A percentile compares a stretch with the other conserved stretches of the same genome.
Conservation (phyloP, 768 basidiomycete genomes). For the Mycena galericulata region DNA sequence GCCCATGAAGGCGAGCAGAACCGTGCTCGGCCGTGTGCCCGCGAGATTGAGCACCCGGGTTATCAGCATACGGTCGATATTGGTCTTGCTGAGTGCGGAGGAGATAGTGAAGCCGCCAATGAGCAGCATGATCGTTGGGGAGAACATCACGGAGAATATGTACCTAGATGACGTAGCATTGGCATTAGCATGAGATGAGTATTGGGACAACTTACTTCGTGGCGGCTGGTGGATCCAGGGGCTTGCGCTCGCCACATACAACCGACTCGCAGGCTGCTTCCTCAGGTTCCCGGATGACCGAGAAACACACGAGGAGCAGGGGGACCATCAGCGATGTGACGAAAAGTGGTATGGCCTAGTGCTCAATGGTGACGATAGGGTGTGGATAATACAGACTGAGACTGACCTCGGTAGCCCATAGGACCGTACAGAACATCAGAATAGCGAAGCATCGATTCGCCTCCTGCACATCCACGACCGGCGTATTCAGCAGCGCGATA, state of each 20-base stretch:
- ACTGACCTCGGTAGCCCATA: conserved; percentile 96
- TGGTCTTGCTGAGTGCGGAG: conserved; percentile 94
- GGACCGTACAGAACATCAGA: conserved; percentile 87
- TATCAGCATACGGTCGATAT: conserved; percentile 92
- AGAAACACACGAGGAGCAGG: conserved; percentile 85
- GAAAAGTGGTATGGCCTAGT: conserved; percentile 93
- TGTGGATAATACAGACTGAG: background rate
- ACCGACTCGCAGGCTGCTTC: too few relatives aligned
- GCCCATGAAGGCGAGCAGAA: conserved; percentile 93
- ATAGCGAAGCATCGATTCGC: conserved; percentile 94
- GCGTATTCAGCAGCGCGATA: conserved; percentile 67
- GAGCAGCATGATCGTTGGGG: conserved; percentile 97
- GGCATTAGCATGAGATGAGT: conserved; percentile 4
- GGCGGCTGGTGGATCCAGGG: conserved; percentile 73
- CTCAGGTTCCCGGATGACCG: conserved; percentile 76
- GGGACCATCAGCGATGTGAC: conserved; percentile 96
- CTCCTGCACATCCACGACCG: conserved; percentile 69
- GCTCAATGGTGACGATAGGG: conserved; percentile 5
- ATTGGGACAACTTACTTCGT: conserved; percentile 72
- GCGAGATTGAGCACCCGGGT: conserved; percentile 92
- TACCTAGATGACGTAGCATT: conserved; percentile 60
- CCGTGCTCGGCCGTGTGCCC: conserved; percentile 86
- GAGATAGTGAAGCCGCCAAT: conserved; percentile 99
- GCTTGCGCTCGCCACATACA: too few relatives aligned
- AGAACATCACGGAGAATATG: conserved; percentile 96